Evolutionary conservation across 164 flowering plant species (phyloP).

Genomic region (Dillenia turbinata): DNA sequence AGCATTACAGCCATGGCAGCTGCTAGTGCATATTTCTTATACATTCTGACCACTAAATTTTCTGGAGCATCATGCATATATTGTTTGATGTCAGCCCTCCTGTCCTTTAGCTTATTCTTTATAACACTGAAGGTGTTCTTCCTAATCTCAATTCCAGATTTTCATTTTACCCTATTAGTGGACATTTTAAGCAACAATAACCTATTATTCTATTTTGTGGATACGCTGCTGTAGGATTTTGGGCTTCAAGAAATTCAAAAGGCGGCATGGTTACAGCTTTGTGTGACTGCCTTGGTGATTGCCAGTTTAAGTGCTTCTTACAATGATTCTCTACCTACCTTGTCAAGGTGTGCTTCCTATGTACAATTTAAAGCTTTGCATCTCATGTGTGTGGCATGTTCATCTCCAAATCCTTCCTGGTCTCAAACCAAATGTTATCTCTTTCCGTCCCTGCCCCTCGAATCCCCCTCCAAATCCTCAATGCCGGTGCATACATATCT

Average conservation of each 20-base stretch:
- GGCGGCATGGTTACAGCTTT: constrained; percentile 45
- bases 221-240: constrained; percentile 42
- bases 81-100: constrained; percentile 61
- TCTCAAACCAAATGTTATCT: too few species aligned
- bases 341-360: constrained; percentile 37
- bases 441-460: too few species aligned
- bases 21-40: constrained; percentile 86
- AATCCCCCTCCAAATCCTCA: too few species aligned
- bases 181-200: too few species aligned
- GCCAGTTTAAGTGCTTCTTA: constrained; percentile 62
- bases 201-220: not conserved
- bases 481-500: too few species aligned
- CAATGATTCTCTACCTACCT: constrained; percentile 28
- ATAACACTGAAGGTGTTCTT: constrained; percentile 55
- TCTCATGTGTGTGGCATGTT: too few species aligned
- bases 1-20: constrained; percentile 79
- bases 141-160: not conserved
- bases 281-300: constrained; percentile 56
- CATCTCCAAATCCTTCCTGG: too few species aligned
- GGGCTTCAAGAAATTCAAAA: constrained; percentile 56
- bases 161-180: too few species aligned
- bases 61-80: constrained; percentile 71
- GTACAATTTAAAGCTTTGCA: not conserved
- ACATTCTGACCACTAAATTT: constrained; percentile 66
- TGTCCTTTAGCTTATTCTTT: constrained; percentile 76